Evolutionary conservation across 345 rosid species (phyloP).

Genomic region (Euphorbia pulcherrima): DNA sequence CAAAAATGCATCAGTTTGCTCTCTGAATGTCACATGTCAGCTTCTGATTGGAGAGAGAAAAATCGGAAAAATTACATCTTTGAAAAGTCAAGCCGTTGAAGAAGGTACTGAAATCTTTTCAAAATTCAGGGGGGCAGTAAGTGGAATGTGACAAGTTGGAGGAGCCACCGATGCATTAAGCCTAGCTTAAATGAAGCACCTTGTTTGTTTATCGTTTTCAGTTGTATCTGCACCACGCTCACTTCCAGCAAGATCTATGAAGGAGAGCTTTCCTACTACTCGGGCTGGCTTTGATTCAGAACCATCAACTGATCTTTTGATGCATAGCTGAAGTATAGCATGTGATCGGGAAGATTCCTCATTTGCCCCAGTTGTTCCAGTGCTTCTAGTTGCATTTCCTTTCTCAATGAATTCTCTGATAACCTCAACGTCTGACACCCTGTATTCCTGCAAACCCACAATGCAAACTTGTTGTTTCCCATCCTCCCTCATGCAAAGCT

Average conservation of each 20-base stretch:
- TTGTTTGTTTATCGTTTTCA: slow-evolving; percentile 64
- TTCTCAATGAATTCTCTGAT: slow-evolving; percentile 53
- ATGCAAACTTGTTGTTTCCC: slow-evolving; percentile 68
- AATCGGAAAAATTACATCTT: no score
- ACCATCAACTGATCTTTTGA: slow-evolving; percentile 49
- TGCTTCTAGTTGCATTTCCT: slow-evolving; percentile 61
- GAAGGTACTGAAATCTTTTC: no score
- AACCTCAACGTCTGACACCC: slow-evolving; percentile 49
- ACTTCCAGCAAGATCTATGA: slow-evolving; percentile 68
- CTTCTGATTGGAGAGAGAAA: no score
- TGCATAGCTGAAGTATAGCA: slow-evolving; percentile 63
- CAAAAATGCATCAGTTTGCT: no score
- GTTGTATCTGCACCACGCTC: slow-evolving; percentile 77
- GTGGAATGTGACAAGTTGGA: no score
- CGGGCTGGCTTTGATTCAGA: slow-evolving; percentile 49
- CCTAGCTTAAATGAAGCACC: no score
- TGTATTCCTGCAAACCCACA: slow-evolving; percentile 61
- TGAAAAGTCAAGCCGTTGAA: no score
- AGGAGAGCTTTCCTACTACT: slow-evolving; percentile 55
- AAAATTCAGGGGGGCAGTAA: no score
- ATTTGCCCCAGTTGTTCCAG: slow-evolving; percentile 61
- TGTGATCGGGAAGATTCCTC: slow-evolving; percentile 70
- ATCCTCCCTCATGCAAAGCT: slow-evolving; percentile 69
- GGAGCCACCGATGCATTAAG: no score
- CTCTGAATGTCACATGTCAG: no score